phyloP scores from a whole-genome alignment of 352 stramenopile genomes.

The Globisporangium middletonii region DNA sequence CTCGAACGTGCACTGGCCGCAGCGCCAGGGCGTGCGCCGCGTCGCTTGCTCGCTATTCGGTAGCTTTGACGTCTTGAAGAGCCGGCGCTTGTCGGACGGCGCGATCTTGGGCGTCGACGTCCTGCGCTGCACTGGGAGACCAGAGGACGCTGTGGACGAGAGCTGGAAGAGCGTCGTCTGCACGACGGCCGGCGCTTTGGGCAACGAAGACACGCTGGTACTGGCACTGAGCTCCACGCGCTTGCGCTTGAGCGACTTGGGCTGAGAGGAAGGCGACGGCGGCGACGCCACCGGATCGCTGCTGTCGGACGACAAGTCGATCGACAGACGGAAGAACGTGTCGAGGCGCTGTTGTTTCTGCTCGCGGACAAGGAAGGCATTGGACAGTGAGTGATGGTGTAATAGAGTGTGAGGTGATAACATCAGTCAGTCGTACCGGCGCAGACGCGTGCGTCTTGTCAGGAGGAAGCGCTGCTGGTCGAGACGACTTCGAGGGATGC shows the following conservation, averaged over 20 bases:
- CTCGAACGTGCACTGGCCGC: constrained; percentile 55
- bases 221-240: constrained; percentile 19
- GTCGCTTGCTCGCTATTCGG: constrained; percentile 4
- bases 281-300: not conserved
- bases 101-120: too few relatives aligned
- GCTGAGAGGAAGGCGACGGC: not conserved
- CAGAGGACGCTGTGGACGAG: constrained; percentile 16
- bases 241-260: constrained; percentile 1
- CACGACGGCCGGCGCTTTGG: constrained; percentile 19
- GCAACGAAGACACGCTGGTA: not conserved
- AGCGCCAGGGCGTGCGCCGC: constrained; percentile 38
- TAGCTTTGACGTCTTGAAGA: constrained; percentile 1
- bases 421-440: too few relatives aligned
- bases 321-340: constrained; percentile 24
- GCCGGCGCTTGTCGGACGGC: not conserved
- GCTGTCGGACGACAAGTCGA: constrained; percentile 1
- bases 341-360: constrained; percentile 42
- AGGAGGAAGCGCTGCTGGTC: not conserved
- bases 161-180: constrained; percentile 31
- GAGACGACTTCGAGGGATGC: too few relatives aligned
- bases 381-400: too few relatives aligned
- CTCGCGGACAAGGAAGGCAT: not conserved
- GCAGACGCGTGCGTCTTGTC: not conserved
- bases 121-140: too few relatives aligned
- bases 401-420: too few relatives aligned